phyloP scores from a whole-genome alignment of 371 early-diverging fungal genomes.

The Mucor piriformis region DNA sequence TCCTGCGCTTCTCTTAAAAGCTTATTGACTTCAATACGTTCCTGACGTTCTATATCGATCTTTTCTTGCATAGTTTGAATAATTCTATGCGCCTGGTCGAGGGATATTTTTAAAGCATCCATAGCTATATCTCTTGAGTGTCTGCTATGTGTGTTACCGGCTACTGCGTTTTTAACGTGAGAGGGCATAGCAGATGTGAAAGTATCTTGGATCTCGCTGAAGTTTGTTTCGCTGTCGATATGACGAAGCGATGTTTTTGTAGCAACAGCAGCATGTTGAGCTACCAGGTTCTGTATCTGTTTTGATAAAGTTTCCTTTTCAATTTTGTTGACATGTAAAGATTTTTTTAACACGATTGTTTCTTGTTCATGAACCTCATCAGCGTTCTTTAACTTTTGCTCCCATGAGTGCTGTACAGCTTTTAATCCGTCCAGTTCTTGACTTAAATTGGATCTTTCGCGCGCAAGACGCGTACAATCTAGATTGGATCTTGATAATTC shows the following conservation, averaged over 20 bases:
- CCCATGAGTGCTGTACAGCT: neutral
- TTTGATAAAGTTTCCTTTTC: slow-evolving; percentile 6
- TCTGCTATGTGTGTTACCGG: neutral
- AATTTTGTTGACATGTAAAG: neutral
- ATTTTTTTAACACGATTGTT: neutral
- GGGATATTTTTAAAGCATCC: neutral
- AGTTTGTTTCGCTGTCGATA: neutral
- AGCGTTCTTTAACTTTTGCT: neutral
- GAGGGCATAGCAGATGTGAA: neutral
- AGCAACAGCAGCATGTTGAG: neutral
- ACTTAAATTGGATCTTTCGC: neutral
- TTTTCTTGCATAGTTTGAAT: slow-evolving; percentile 9
- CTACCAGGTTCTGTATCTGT: neutral
- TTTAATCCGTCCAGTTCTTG: slow-evolving; percentile 18
- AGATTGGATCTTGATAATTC: neutral
- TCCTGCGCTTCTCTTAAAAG: slow-evolving; percentile 21
- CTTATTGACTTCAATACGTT: slow-evolving; percentile 4
- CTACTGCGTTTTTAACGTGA: neutral
- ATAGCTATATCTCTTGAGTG: neutral
- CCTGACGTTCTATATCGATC: slow-evolving; percentile 3
- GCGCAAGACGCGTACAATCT: neutral
- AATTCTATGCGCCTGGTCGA: slow-evolving; percentile 7
- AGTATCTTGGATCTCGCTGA: too few relatives aligned
- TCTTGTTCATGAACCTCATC: slow-evolving; percentile 10
- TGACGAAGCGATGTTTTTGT: neutral